A percentile compares a stretch with the other conserved stretches of the same genome.
Evolutionary conservation across 2,329 filamentous ascomycete species (phyloP).

Genomic region (Fusarium nematophilum): DNA sequence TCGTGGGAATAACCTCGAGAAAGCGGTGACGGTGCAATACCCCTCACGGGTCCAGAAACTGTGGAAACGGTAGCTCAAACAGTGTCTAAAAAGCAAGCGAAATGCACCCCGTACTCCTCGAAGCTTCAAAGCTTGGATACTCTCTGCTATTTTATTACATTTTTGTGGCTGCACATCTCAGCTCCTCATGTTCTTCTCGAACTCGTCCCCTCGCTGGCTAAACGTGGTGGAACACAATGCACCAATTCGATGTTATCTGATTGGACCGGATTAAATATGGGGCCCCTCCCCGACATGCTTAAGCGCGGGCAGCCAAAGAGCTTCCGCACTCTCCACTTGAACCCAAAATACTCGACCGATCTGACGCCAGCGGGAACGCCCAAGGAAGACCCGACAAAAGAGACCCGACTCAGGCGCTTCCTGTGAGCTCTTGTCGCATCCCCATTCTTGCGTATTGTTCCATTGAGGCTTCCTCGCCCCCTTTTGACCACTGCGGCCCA

Average conservation of each 20-base stretch:
- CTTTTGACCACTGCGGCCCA: slow-evolving; percentile 26
- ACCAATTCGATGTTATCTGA: slow-evolving; percentile 28
- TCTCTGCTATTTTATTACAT: too few species aligned
- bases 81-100: too few species aligned
- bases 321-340: slow-evolving; percentile 33
- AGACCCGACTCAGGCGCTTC: slow-evolving; percentile 1
- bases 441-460: background rate
- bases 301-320: slow-evolving; percentile 1
- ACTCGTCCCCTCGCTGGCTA: background rate
- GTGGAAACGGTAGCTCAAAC: too few species aligned
- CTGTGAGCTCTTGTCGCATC: background rate
- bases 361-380: slow-evolving; percentile 19
- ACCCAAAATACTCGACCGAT: slow-evolving; percentile 30
- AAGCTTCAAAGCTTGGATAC: too few species aligned
- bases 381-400: slow-evolving; percentile 1
- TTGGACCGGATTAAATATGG: slow-evolving; percentile 36
- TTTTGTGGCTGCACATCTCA: too few species aligned
- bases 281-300: slow-evolving; percentile 7
- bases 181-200: too few species aligned
- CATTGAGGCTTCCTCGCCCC: slow-evolving; percentile 3
- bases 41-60: too few species aligned
- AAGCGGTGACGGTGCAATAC: too few species aligned
- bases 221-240: slow-evolving; percentile 30
- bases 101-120: too few species aligned
- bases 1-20: too few species aligned